Evolutionary conservation across 139 green algal genomes (phyloP).

Genomic region (Trebouxia sp.): DNA sequence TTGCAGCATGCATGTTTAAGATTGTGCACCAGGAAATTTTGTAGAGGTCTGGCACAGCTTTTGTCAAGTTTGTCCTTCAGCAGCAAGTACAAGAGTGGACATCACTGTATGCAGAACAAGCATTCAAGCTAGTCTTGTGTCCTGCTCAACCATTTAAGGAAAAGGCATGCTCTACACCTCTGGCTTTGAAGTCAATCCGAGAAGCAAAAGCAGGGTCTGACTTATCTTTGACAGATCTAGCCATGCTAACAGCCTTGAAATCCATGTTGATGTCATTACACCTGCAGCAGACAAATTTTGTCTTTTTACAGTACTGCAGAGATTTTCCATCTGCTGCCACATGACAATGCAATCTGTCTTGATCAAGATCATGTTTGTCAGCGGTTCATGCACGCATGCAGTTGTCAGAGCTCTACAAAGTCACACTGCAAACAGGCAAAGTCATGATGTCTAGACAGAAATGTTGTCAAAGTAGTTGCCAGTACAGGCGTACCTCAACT

Average conservation of each 20-base stretch:
- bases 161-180: conserved; percentile 24
- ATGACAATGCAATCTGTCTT: background rate
- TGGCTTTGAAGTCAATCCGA: background rate
- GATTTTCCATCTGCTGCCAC: background rate
- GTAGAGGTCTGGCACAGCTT: too few relatives aligned
- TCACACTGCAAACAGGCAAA: background rate
- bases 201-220: background rate
- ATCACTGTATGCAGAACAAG: too few relatives aligned
- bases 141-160: background rate
- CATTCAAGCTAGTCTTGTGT: background rate
- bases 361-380: background rate
- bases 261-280: conserved; percentile 8
- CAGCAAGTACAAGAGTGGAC: too few relatives aligned
- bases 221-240: background rate
- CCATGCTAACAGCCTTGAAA: conserved; percentile 27
- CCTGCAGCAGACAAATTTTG: background rate
- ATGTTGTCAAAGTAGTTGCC: too few relatives aligned
- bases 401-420: background rate
- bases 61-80: background rate
- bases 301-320: background rate
- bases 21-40: too few relatives aligned
- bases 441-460: background rate
- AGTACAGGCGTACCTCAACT: too few relatives aligned
- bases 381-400: background rate
- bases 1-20: too few relatives aligned